A percentile compares a stretch with the other conserved stretches of the same genome.
Evolutionary conservation across 139 green algal genomes (phyloP).

Genomic region (Chlorella vulgaris): DNA sequence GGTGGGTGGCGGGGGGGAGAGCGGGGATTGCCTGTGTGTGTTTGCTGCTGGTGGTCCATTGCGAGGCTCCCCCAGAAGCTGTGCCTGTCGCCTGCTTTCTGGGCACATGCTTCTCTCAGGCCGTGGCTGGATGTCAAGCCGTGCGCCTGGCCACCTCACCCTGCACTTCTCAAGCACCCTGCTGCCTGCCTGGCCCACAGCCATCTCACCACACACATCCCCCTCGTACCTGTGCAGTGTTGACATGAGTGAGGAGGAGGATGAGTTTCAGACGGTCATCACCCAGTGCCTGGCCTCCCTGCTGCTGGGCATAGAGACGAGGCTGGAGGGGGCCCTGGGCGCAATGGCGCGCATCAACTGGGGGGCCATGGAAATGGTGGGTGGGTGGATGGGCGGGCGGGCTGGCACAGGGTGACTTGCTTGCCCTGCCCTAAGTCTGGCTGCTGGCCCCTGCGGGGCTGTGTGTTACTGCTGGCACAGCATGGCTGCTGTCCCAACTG

Average conservation of each 20-base stretch:
- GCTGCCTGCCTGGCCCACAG: not conserved
- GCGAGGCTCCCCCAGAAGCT: no score
- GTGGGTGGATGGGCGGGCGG: not conserved
- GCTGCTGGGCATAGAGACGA: conserved; percentile 89
- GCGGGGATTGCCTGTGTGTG: not conserved
- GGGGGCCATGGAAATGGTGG: conserved; percentile 66
- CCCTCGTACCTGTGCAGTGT: conserved; percentile 51
- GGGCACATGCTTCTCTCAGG: no score
- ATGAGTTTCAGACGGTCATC: conserved; percentile 78
- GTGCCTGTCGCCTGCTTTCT: no score
- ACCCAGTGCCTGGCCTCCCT: conserved; percentile 82
- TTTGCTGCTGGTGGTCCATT: not conserved
- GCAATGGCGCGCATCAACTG: conserved; percentile 64
- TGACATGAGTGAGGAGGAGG: conserved; percentile 81
- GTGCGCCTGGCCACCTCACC: no score
- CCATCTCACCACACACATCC: not conserved
- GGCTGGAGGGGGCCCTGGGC: conserved; percentile 77
- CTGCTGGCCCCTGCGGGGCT: no score
- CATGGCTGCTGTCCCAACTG: no score
- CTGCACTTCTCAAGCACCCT: not conserved
- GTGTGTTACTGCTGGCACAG: no score
- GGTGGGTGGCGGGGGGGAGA: not conserved
- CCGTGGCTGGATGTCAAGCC: no score
- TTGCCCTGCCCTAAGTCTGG: no score
- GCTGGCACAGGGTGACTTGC: no score